Evolutionary conservation across 2,329 filamentous ascomycete genomes (phyloP).

Genomic region (Aspergillus japonicus): DNA sequence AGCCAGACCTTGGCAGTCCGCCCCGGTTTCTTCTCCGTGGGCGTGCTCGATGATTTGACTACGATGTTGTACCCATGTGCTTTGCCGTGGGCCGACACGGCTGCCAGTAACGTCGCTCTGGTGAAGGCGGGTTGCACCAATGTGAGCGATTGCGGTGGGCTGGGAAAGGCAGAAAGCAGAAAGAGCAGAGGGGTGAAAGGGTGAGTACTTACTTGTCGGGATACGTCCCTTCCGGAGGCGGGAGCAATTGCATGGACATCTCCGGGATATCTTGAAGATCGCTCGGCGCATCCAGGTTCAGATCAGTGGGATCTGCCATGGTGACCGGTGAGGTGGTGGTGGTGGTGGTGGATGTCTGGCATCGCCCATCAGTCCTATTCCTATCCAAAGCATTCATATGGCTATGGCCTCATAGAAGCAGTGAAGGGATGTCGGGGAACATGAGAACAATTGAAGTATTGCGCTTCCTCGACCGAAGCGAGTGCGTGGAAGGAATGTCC

Average conservation of each 20-base stretch:
- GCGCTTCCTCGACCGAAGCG: constrained; percentile 9
- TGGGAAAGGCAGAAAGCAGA: background rate
- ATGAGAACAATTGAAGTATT: background rate
- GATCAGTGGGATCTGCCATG: constrained; percentile 44
- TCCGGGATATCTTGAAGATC: constrained; percentile 48
- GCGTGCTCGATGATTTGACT: constrained; percentile 47
- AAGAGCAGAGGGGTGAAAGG: background rate
- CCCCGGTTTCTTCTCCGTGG: constrained; percentile 46
- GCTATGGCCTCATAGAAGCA: background rate
- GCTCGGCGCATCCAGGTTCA: constrained; percentile 46
- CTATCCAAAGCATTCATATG: constrained; percentile 6
- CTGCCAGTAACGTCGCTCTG: constrained; percentile 39
- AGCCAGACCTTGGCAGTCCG: constrained; percentile 47
- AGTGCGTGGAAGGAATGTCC: constrained; percentile 43
- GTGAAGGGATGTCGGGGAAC: background rate
- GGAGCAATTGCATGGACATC: constrained; percentile 42
- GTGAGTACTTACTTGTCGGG: constrained; percentile 39
- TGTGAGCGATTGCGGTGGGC: constrained; percentile 9
- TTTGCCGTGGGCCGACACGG: constrained; percentile 45
- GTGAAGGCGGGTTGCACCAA: constrained; percentile 2
- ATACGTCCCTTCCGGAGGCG: constrained; percentile 45
- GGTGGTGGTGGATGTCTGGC: constrained; percentile 15
- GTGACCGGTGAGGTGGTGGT: constrained; percentile 16
- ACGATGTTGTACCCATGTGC: constrained; percentile 47
- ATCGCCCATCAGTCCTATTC: constrained; percentile 23